Conservation (phyloP, 1,284 basidiomycete genomes). For the Erythrobasidium hasegawianum region DNA sequence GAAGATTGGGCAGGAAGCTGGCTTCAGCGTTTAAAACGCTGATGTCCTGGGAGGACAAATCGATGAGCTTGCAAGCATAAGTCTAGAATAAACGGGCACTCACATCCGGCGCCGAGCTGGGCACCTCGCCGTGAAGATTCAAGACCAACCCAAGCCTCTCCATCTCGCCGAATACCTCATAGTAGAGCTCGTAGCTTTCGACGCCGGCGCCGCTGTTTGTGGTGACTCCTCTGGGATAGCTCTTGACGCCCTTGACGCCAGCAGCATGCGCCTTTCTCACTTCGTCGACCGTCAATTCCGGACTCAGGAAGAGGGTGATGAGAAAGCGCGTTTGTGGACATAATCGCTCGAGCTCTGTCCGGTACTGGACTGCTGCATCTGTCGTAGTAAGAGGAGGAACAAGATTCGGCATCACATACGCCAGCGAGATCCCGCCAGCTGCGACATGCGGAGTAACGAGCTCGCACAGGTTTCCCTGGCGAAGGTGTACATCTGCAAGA, state of each 20-base stretch:
- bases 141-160: conserved; percentile 88
- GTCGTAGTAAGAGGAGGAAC: conserved; percentile 86
- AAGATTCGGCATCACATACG: conserved; percentile 99
- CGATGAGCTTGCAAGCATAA: too few relatives aligned
- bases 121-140: conserved; percentile 96
- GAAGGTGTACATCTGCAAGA: conserved; percentile 73
- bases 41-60: conserved; percentile 63
- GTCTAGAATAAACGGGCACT: conserved; percentile 47
- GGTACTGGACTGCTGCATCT: conserved; percentile 76
- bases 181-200: conserved; percentile 91
- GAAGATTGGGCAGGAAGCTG: conserved; percentile 82
- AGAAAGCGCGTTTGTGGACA: conserved; percentile 79
- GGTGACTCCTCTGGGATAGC: conserved; percentile 94
- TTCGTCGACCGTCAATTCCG: conserved; percentile 83
- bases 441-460: conserved; percentile 88
- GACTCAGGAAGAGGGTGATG: conserved; percentile 93
- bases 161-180: conserved; percentile 93
- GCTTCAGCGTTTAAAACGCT: conserved; percentile 93
- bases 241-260: conserved; percentile 92
- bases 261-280: conserved; percentile 78
- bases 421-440: conserved; percentile 81
- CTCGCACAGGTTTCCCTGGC: conserved; percentile 75
- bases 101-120: conserved; percentile 76
- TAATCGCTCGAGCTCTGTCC: conserved; percentile 66
- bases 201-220: conserved; percentile 97